Conservation (phyloP, 331 rosid species). For the Rhamnella rubrinervis region DNA sequence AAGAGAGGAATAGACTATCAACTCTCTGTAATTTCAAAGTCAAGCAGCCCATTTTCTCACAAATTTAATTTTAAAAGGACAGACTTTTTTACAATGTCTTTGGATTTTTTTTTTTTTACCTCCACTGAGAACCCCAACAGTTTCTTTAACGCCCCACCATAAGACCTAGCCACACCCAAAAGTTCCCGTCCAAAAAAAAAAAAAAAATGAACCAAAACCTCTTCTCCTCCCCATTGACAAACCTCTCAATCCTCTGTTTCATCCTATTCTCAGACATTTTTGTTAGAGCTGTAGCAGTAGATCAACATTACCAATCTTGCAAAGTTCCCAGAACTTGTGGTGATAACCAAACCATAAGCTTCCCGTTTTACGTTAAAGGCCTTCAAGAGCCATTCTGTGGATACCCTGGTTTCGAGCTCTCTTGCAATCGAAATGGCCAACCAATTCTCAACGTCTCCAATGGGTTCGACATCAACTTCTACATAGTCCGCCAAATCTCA, state of each 20-base stretch:
- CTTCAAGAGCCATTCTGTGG: constrained; percentile 46
- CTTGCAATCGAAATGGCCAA: constrained; percentile 32
- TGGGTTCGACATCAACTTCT: background rate
- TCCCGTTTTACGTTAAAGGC: constrained; percentile 48
- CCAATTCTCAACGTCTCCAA: constrained; percentile 34
- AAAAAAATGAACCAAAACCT: background rate
- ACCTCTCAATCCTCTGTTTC: background rate
- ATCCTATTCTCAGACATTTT: constrained; percentile 1
- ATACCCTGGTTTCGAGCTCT: constrained; percentile 44
- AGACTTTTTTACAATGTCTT: no score
- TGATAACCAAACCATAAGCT: constrained; percentile 30
- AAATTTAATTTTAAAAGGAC: no score
- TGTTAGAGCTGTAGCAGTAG: background rate
- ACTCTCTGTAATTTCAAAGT: no score
- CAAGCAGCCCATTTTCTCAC: no score
- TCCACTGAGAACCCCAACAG: no score
- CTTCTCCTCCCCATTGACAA: constrained; percentile 4
- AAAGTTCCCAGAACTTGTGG: constrained; percentile 36
- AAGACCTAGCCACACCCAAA: no score
- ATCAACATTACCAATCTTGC: constrained; percentile 37
- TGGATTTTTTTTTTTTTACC: no score
- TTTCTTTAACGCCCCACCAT: no score
- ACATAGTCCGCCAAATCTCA: constrained; percentile 34
- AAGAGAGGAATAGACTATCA: no score
- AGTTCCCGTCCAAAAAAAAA: no score